A percentile compares a stretch with the other conserved stretches of the same genome.
phyloP scores from a whole-genome alignment of 202 grass and related monocot genomes.

The Zoysia matrella region DNA sequence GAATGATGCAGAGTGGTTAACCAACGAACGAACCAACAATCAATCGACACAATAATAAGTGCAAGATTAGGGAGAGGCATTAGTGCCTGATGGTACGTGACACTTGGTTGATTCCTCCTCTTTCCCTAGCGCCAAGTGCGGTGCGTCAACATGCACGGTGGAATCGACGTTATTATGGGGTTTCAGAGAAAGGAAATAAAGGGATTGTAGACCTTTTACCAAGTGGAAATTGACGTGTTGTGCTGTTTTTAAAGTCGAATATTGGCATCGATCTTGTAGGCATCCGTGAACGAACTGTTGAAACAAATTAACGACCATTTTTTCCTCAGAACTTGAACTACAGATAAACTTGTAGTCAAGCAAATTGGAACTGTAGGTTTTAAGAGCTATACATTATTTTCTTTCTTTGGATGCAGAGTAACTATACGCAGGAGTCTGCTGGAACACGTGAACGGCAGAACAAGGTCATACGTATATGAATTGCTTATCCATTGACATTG shows the following conservation, averaged over 20 bases:
- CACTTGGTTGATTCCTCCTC: background rate
- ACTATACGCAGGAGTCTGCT: too few species aligned
- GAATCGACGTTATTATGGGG: background rate
- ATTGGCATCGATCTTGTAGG: too few species aligned
- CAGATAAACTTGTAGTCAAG: too few species aligned
- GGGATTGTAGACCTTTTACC: background rate
- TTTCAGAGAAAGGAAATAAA: background rate
- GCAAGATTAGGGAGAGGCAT: background rate
- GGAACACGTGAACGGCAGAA: too few species aligned
- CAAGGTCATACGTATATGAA: too few species aligned
- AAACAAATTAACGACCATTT: too few species aligned
- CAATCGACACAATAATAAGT: constrained; percentile 21
- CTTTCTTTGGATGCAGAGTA: too few species aligned
- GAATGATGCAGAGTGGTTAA: constrained; percentile 25
- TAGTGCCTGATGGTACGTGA: background rate
- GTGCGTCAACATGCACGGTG: background rate
- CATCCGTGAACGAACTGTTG: too few species aligned
- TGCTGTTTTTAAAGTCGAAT: background rate
- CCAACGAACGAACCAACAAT: background rate
- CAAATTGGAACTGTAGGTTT: too few species aligned
- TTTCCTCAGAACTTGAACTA: too few species aligned
- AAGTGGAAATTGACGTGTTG: background rate
- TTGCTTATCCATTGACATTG: too few species aligned
- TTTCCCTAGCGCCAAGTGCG: background rate
- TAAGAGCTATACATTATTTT: too few species aligned